phyloP scores from a whole-genome alignment of 148 eudicot genomes.

The Salicornia ramosissima region DNA sequence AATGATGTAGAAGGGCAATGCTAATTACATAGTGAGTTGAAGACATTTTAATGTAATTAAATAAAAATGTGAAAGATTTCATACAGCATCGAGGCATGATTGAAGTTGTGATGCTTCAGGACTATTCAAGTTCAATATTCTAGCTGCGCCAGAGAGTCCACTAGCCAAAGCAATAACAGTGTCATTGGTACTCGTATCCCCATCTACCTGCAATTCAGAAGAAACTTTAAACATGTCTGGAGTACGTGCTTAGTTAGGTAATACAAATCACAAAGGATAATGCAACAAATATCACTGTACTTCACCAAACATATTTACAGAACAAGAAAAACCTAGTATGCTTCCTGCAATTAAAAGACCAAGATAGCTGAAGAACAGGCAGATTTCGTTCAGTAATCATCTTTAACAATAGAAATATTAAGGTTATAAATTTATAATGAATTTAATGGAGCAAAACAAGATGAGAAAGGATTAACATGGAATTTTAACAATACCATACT shows the following conservation, averaged over 20 bases:
- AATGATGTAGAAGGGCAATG: no score
- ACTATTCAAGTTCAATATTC: constrained; percentile 49
- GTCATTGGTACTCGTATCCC: constrained; percentile 96
- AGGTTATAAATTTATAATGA: not conserved
- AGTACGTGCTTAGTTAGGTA: not conserved
- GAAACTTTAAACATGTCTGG: constrained; percentile 8
- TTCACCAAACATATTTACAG: not conserved
- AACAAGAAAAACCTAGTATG: not conserved
- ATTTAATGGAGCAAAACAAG: not conserved
- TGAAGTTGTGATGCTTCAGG: constrained; percentile 79
- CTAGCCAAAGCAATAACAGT: constrained; percentile 97
- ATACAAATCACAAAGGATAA: not conserved
- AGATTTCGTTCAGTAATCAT: not conserved
- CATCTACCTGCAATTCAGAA: constrained; percentile 79
- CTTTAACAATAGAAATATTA: not conserved
- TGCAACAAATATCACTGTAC: constrained; percentile 6
- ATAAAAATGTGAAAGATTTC: constrained; percentile 19
- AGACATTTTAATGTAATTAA: not conserved
- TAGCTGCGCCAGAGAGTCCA: constrained; percentile 72
- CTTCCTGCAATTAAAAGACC: not conserved
- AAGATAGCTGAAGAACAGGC: not conserved
- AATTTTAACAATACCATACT: no score
- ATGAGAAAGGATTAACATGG: no score
- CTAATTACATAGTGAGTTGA: not conserved
- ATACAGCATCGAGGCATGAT: constrained; percentile 89